Evolutionary conservation across 2,329 filamentous ascomycete species (phyloP), one percentile per base, ranked within the genome.

Genomic region (Talaromyces islandicus): DNA sequence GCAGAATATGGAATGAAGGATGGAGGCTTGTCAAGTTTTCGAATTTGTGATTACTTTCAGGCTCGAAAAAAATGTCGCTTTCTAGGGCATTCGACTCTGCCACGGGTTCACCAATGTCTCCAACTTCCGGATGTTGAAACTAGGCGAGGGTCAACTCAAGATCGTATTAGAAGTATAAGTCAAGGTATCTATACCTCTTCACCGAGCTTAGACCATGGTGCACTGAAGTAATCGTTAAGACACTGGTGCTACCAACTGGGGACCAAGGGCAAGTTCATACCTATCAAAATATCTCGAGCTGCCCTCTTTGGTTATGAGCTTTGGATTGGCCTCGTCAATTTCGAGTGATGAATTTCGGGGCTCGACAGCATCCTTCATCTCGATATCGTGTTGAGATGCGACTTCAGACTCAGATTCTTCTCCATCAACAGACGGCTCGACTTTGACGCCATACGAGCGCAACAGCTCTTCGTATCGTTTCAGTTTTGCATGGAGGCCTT

Each of bases 231-330:
- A 3, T 46, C n/a, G 41, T 32, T 56, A 29, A 30, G 11, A 43
- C 25, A 12, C 32, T 1, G 3, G 24, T 56, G n/a, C 12, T 3
- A 9, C 30, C 11, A 17, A 29, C 4, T 21, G 19, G 19, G 9
- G 11, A 52, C 19, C 1, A 29, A 52, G 24, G 21, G 7, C 7
- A 21, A 48, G 17, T 21, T 11, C 54, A 19, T 25, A 48, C 54
- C 54, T 56, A 32, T 56, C 54, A 48, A 56, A 46, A 24, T 56
- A 32, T 48, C 54, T 56, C 11, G 54, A 56, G n/a, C n/a, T 21
- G 17, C n/a, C 21, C 24, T 56, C 25, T 50, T 21, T 50, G 10
- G 25, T 38, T 30, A 29, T 27, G 21, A 46, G 48, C 14, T 52
- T 52, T 29, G 48, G 24, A n/a, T 52, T 56, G 12, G 54, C 25